phyloP scores from a whole-genome alignment of 176 grass and related monocot genomes.

The Typha latifolia region DNA sequence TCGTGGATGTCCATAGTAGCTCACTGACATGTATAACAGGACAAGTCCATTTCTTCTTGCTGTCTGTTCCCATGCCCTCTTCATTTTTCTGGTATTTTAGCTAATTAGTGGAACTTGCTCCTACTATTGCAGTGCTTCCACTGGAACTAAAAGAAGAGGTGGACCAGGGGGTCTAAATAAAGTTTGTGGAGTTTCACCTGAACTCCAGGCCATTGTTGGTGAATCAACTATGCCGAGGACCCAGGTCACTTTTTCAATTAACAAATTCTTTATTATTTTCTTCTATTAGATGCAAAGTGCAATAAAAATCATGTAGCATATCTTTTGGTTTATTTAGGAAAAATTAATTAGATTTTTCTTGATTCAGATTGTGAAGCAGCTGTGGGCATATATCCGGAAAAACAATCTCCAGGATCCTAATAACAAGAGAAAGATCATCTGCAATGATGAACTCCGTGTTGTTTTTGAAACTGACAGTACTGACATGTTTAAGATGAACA shows the following conservation, averaged over 20 bases:
- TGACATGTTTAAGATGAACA: conserved; percentile 99
- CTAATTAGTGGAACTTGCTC: neutral
- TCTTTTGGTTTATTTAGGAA: neutral
- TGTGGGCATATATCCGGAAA: conserved; percentile 92
- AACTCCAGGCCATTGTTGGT: conserved; percentile 91
- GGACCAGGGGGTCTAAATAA: conserved; percentile 94
- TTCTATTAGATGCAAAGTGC: neutral
- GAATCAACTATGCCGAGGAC: conserved; percentile 95
- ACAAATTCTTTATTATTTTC: neutral
- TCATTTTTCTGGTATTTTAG: neutral
- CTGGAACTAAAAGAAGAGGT: conserved; percentile 65
- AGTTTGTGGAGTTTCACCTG: conserved; percentile 92
- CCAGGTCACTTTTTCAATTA: conserved; percentile 42
- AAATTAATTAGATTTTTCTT: conserved; percentile 23
- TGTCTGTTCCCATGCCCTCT: neutral
- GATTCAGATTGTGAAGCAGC: conserved; percentile 90
- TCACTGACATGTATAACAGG: neutral
- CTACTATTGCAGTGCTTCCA: conserved; percentile 17
- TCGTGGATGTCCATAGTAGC: too few relatives aligned
- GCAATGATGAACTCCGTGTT: conserved; percentile 82
- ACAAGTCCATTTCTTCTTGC: neutral
- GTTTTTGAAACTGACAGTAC: conserved; percentile 92
- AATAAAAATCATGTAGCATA: conserved; percentile 3
- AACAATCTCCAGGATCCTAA: conserved; percentile 99
- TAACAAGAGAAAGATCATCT: conserved; percentile 97